These are phyloP conservation scores for Dactylonectria macrodidyma DNA, from an alignment of 2,329 filamentous ascomycete genomes.

Conservation along the genomic window DNA sequence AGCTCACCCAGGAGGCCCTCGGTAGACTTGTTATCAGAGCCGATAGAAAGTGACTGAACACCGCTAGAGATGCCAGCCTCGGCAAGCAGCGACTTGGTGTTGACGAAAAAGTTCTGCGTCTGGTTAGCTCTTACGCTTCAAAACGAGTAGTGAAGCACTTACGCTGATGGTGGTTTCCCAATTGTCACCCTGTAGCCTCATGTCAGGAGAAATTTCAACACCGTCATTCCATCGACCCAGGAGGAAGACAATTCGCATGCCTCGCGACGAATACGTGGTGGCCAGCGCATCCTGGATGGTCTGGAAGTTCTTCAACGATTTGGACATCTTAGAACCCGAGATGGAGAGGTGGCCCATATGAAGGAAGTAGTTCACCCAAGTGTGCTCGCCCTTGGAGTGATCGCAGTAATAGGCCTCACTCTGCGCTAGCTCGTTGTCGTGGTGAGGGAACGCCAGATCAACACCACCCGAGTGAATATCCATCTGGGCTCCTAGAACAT, in stretches of 20 bases:
- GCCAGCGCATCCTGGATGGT: conserved; percentile 88
- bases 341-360: conserved; percentile 94
- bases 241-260: conserved; percentile 88
- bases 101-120: conserved; percentile 70
- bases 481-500: conserved; percentile 86
- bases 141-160: conserved; percentile 44
- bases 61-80: conserved; percentile 57
- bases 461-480: conserved; percentile 96
- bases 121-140: conserved; percentile 35
- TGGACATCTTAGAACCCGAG: conserved; percentile 94
- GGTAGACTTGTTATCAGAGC: conserved; percentile 48
- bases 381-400: conserved; percentile 67
- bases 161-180: conserved; percentile 87
- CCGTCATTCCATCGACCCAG: conserved; percentile 92
- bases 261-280: conserved; percentile 80
- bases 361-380: conserved; percentile 96
- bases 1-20: conserved; percentile 59
- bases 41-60: conserved; percentile 58
- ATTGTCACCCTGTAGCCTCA: conserved; percentile 79
- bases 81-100: conserved; percentile 67
- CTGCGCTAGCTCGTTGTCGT: conserved; percentile 93
- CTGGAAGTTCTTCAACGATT: conserved; percentile 95
- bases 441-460: conserved; percentile 92
- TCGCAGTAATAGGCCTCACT: conserved; percentile 86
- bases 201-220: conserved; percentile 89